Conservation (phyloP, 306 rosid genomes). For the Biancaea sappan region DNA sequence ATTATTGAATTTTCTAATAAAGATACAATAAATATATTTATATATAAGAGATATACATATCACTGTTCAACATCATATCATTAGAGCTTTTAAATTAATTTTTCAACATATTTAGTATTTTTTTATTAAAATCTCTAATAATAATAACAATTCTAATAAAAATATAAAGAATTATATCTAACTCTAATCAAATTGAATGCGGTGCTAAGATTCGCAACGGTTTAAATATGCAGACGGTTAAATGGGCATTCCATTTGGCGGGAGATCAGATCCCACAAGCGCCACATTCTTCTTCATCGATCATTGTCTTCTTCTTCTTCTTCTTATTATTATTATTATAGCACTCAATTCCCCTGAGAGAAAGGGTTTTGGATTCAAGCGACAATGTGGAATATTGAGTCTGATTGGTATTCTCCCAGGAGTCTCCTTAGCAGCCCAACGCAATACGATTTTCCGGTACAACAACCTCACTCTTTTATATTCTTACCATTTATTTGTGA, state of each 20-base stretch:
- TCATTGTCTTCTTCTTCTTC: background rate
- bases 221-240: background rate
- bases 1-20: no score
- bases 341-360: no score
- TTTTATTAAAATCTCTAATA: no score
- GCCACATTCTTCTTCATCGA: background rate
- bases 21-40: no score
- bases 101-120: no score
- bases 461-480: background rate
- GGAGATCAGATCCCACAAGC: slow-evolving; percentile 32
- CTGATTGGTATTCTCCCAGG: slow-evolving; percentile 76
- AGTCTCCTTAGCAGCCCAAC: slow-evolving; percentile 57
- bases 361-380: background rate
- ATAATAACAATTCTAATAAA: no score
- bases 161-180: no score
- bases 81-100: no score
- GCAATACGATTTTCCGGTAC: slow-evolving; percentile 68
- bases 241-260: slow-evolving; percentile 40
- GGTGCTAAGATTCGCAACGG: no score
- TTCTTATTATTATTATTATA: background rate
- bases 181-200: no score
- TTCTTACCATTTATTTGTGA: background rate
- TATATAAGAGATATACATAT: no score
- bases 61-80: no score
- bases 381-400: slow-evolving; percentile 58